phyloP scores from a whole-genome alignment of 2,329 filamentous ascomycete species.

The Fusarium sterilihyphosum region DNA sequence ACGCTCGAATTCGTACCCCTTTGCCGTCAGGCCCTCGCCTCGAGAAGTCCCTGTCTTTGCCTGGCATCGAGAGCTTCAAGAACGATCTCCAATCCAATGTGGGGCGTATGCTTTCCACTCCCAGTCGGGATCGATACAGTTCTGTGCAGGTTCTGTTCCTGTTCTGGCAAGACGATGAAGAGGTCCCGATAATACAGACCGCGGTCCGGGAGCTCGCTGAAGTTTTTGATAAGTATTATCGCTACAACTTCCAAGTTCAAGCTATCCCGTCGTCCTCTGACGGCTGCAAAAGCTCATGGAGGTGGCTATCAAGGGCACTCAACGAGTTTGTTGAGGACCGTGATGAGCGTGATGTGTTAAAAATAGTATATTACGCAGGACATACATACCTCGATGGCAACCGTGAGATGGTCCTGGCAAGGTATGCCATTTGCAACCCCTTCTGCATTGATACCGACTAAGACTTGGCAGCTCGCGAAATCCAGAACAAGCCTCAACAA shows the following conservation, averaged over 20 bases:
- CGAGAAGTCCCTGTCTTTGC: conserved; percentile 60
- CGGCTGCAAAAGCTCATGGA: conserved; percentile 59
- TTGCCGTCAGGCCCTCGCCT: conserved; percentile 65
- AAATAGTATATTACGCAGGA: conserved; percentile 68
- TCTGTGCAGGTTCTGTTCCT: conserved; percentile 64
- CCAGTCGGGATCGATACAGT: conserved; percentile 63
- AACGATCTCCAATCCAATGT: conserved; percentile 63
- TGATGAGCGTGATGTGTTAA: conserved; percentile 65
- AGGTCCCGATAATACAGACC: conserved; percentile 51
- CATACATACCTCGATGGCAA: conserved; percentile 64
- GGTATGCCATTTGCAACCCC: conserved; percentile 50
- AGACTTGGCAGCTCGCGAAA: conserved; percentile 57
- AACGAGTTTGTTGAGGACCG: conserved; percentile 63
- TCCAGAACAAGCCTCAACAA: conserved; percentile 55
- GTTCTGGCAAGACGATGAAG: conserved; percentile 65
- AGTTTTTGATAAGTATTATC: conserved; percentile 63
- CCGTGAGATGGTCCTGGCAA: conserved; percentile 66
- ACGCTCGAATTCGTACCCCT: conserved; percentile 64
- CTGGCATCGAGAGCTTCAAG: conserved; percentile 61
- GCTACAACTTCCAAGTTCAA: conserved; percentile 59
- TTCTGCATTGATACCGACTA: conserved; percentile 13
- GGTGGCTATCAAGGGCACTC: conserved; percentile 63
- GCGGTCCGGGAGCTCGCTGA: conserved; percentile 60
- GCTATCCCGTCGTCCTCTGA: conserved; percentile 61
- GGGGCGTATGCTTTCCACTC: conserved; percentile 60